Percentiles rank a stretch among this genome's conserved stretches.
phyloP scores from a whole-genome alignment of 257 asterid genomes.

The Cinchona pubescens region DNA sequence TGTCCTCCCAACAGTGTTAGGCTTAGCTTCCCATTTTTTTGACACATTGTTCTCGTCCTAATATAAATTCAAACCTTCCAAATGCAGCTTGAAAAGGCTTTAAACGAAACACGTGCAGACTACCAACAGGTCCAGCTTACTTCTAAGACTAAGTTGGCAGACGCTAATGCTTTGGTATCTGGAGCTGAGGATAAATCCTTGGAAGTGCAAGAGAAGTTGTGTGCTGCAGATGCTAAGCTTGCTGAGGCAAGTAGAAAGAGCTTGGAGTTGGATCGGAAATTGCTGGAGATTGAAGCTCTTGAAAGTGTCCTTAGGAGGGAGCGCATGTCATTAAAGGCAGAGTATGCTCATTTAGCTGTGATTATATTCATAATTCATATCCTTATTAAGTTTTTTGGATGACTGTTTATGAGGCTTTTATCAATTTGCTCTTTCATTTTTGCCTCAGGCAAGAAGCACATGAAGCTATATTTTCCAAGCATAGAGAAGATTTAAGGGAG shows the following conservation, averaged over 20 bases:
- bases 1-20: background rate
- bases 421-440: constrained; percentile 11
- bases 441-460: constrained; percentile 67
- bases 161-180: constrained; percentile 58
- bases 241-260: constrained; percentile 74
- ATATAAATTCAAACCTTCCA: constrained; percentile 4
- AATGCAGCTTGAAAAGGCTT: constrained; percentile 71
- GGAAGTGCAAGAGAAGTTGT: constrained; percentile 62
- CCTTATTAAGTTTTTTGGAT: background rate
- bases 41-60: constrained; percentile 7
- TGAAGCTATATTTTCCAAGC: constrained; percentile 53
- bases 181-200: constrained; percentile 60
- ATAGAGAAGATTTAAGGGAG: constrained; percentile 56
- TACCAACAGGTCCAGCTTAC: constrained; percentile 51
- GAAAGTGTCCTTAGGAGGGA: constrained; percentile 74
- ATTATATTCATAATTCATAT: constrained; percentile 3
- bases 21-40: background rate
- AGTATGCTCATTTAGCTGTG: constrained; percentile 40
- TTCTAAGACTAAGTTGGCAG: constrained; percentile 59
- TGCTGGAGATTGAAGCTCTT: constrained; percentile 68
- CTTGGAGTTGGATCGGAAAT: constrained; percentile 72
- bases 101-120: constrained; percentile 49
- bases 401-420: constrained; percentile 5
- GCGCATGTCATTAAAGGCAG: constrained; percentile 63
- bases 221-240: constrained; percentile 79